Base-by-base conservation (phyloP, 352 stramenopile species). In the Phytophthora ohioensis region DNA sequence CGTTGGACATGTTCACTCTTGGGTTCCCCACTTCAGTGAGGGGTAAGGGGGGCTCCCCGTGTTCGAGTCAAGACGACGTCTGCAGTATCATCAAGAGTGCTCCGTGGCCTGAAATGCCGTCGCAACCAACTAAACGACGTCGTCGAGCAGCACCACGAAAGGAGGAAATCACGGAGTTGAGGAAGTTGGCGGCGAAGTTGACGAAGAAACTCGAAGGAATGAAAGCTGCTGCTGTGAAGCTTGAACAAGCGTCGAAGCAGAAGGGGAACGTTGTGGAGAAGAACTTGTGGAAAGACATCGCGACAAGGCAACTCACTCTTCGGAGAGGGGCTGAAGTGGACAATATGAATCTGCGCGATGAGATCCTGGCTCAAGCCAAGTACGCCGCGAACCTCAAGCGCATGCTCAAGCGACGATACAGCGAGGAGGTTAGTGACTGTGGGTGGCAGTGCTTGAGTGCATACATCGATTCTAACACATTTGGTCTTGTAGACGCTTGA, bases 331-430 rank as follows among this genome's bases (percentile, higher is more conserved):
- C 62, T 2, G 68, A 71, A 58, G 35, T 17, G 11, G n/a, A 38
- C 1, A 67, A 71, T 41, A 21, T 12, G 1, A 51, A 42, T 21
- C 43, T 75, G 9, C 47, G 62, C n/a, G 17, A 30, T 1, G 49
- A 71, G 4, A 12, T 71, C 5, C 7, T 30, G 38, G 27, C 8
- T 5, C 62, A 75, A 34, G 47, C 17, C 0, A 69, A 71, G 21
- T 34, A 57, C 15, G 53, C 59, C 0, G 21, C 53, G 17, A 75
- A 75, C 27, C 42, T 75, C 38, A 75, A 75, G 35, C 67, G 67
- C 0, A 71, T 75, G 60, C 54, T 75, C 0, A 66, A 59, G 38
- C 60, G 67, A 3, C 43, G 67, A 49, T 75, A 75, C 47, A 60
- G 45, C n/a, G 67, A 75, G 17, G 67, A 75, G 60, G 67, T 75